These are phyloP conservation scores for Nicotiana benthamiana DNA, from an alignment of 257 asterid species.

Conservation along the genomic window DNA sequence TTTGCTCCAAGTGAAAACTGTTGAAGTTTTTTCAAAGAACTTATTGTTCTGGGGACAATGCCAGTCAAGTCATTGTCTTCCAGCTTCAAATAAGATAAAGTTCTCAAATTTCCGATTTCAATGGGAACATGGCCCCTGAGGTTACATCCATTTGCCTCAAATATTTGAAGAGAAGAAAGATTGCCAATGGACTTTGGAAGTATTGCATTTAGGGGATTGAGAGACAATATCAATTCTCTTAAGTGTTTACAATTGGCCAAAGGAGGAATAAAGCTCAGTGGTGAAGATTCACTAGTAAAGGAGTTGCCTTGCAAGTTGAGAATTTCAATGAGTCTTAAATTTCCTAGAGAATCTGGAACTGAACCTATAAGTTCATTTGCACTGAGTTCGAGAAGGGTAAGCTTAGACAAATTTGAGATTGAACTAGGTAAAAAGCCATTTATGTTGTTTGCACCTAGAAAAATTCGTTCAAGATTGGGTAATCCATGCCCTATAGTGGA, in stretches of 20 bases:
- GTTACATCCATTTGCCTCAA: neutral
- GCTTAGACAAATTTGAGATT: conserved; percentile 19
- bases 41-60: conserved; percentile 7
- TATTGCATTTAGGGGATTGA: conserved; percentile 2
- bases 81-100: conserved; percentile 8
- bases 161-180: neutral
- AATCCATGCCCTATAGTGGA: conserved; percentile 3
- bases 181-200: conserved; percentile 9
- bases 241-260: conserved; percentile 25
- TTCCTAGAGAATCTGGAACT: conserved; percentile 18
- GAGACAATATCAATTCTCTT: neutral
- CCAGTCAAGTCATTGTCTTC: conserved; percentile 21
- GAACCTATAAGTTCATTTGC: conserved; percentile 8
- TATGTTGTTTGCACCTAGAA: conserved; percentile 6
- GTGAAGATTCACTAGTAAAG: neutral
- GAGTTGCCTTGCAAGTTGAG: conserved; percentile 7
- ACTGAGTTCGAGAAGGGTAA: neutral
- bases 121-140: neutral
- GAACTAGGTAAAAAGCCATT: conserved; percentile 15
- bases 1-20: conserved; percentile 1
- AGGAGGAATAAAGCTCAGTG: conserved; percentile 20
- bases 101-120: conserved; percentile 25
- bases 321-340: neutral
- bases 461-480: conserved; percentile 15
- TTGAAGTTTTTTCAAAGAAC: conserved; percentile 14